phyloP scores from a whole-genome alignment of 1,284 basidiomycete genomes.

The Anthracocystis walkeri region DNA sequence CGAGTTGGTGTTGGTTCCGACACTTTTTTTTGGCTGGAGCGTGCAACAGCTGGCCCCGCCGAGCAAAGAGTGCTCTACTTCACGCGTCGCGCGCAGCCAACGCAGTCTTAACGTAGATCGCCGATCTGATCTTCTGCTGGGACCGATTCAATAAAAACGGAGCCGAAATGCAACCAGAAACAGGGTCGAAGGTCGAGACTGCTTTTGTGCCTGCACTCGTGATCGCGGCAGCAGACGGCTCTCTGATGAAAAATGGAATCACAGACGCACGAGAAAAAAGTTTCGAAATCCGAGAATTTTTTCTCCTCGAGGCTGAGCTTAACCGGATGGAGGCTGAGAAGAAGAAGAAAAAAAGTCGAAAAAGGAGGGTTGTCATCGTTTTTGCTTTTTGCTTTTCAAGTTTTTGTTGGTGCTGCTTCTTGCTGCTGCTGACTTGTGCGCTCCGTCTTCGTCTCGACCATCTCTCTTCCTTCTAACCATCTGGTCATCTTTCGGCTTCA shows the following conservation, averaged over 20 bases:
- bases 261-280: conserved; percentile 49
- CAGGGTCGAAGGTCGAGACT: conserved; percentile 12
- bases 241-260: background rate
- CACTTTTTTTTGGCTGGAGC: conserved; percentile 21
- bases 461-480: conserved; percentile 1
- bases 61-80: conserved; percentile 14
- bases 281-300: conserved; percentile 50
- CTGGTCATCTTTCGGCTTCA: conserved; percentile 8
- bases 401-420: background rate
- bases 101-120: conserved; percentile 10
- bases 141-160: conserved; percentile 1
- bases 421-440: background rate
- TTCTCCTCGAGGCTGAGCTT: conserved; percentile 17
- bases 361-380: conserved; percentile 11
- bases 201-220: conserved; percentile 9
- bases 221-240: conserved; percentile 37
- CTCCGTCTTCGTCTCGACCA: background rate
- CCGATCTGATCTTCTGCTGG: background rate
- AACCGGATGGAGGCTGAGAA: conserved; percentile 6
- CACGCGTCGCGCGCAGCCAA: conserved; percentile 44
- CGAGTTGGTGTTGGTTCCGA: conserved; percentile 30
- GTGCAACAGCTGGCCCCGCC: background rate
- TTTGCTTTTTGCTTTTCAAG: too few species aligned
- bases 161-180: conserved; percentile 10
- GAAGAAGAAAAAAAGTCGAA: conserved; percentile 3